Base-by-base conservation (phyloP, 1,284 basidiomycete genomes). In the Heterobasidion occidentale region DNA sequence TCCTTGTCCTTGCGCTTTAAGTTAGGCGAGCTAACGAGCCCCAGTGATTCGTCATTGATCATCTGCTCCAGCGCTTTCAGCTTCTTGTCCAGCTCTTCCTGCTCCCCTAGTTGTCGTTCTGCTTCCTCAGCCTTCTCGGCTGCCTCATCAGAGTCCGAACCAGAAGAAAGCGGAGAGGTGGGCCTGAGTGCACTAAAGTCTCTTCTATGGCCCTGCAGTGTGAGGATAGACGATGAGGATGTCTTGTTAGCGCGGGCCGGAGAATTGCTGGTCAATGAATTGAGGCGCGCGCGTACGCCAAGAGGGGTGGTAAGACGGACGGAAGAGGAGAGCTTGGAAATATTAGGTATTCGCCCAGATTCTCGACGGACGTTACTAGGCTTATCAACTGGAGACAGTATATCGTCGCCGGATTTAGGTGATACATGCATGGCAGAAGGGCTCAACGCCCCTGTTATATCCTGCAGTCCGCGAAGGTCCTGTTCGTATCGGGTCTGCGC, bases 401-500 rank as follows among this genome's bases (percentile, higher is more conserved):
- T 45, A 4, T 55, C 54, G 12, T 63, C 55, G 62, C 58, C 19
- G 64, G 58, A 42, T 35, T 54, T 59, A 17, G 58, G 70, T 66
- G 51, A 63, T 52, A 59, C 49, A 54, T 59, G 60, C 27, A 45
- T 9, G 38, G 9, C 51, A 6, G 53, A 33, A 11, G 76, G 80
- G 56, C 74, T 79, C 9, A 83, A 69, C 47, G 78, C 78, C 45
- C 82, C 82, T 52, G 77, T 77, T 45, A 88, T 81, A 60, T 83
- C 84, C 61, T 88, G 84, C 51, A 92, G 66, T 1, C 87, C 87
- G 46, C 84, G 80, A 36, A 92, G 79, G 65, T 90, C 90, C 66
- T 91, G 85, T 65, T 91, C 88, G 56, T 88, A 91, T 59, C 89
- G 77, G 4, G 81, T 83, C 65, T 90, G 86, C 9, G 88, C 87